Evolutionary conservation across 345 rosid genomes (phyloP).

Genomic region (Corymbia maculata): DNA sequence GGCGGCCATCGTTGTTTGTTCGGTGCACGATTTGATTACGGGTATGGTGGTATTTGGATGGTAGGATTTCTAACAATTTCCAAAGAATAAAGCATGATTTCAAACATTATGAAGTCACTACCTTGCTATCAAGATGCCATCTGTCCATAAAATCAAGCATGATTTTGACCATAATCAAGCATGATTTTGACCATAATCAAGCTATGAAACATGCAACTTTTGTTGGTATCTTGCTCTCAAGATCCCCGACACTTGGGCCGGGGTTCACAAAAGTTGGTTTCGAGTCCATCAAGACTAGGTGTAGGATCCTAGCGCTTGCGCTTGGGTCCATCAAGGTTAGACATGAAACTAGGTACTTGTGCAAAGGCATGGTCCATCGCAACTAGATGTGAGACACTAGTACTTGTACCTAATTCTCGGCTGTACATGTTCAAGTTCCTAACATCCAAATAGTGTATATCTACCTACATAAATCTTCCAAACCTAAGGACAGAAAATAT

Average conservation of each 20-base stretch:
- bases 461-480: too few relatives aligned
- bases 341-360: too few relatives aligned
- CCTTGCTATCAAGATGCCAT: background rate
- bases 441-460: too few relatives aligned
- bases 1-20: background rate
- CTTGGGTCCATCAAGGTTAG: too few relatives aligned
- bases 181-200: too few relatives aligned
- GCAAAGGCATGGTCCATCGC: too few relatives aligned
- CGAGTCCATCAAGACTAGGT: too few relatives aligned
- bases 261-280: accelerated
- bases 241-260: too few relatives aligned
- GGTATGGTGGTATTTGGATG: background rate
- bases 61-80: background rate
- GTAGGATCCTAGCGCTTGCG: accelerated
- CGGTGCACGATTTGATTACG: background rate
- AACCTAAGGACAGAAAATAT: too few relatives aligned
- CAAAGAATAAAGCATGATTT: background rate
- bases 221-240: background rate
- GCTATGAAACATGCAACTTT: background rate
- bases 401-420: too few relatives aligned
- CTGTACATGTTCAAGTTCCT: accelerated
- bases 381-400: too few relatives aligned
- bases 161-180: too few relatives aligned
- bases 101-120: background rate
- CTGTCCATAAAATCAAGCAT: background rate